A percentile compares a stretch with the other conserved stretches of the same genome.
phyloP scores from a whole-genome alignment of 441 rosid genomes.

The Theobroma grandiflorum region DNA sequence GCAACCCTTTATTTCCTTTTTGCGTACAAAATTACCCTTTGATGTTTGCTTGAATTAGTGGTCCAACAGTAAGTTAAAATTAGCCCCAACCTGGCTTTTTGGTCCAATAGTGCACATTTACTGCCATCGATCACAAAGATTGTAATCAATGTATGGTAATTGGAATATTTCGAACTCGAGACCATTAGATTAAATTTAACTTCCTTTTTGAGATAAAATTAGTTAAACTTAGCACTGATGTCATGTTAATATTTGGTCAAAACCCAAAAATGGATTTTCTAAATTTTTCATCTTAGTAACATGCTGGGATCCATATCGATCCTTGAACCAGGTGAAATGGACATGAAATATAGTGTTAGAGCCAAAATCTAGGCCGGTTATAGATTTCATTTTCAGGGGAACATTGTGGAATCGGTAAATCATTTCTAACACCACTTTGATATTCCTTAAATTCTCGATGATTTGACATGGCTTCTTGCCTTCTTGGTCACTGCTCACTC shows the following conservation, averaged over 20 bases:
- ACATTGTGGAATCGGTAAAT: background rate
- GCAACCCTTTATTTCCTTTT: background rate
- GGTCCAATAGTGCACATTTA: background rate
- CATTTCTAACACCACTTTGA: background rate
- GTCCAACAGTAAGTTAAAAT: background rate
- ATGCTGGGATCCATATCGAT: background rate
- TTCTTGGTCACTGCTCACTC: constrained; percentile 8
- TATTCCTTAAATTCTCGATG: background rate
- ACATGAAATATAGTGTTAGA: background rate
- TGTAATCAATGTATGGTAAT: too few species aligned
- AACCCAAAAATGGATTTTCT: background rate
- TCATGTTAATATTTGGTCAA: background rate
- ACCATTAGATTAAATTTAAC: too few species aligned
- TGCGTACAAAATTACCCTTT: background rate
- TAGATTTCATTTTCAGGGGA: background rate
- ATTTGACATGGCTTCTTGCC: background rate
- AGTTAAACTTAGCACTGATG: background rate
- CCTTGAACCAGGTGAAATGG: background rate
- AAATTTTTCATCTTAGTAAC: background rate
- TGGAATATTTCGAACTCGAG: too few species aligned
- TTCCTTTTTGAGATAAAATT: background rate
- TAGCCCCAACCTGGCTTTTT: background rate
- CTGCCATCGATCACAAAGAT: too few species aligned
- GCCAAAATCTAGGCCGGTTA: background rate
- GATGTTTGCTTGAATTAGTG: background rate